Conservation (phyloP, 1,139 yeast genomes). For the Pneumocystis jirovecii region DNA sequence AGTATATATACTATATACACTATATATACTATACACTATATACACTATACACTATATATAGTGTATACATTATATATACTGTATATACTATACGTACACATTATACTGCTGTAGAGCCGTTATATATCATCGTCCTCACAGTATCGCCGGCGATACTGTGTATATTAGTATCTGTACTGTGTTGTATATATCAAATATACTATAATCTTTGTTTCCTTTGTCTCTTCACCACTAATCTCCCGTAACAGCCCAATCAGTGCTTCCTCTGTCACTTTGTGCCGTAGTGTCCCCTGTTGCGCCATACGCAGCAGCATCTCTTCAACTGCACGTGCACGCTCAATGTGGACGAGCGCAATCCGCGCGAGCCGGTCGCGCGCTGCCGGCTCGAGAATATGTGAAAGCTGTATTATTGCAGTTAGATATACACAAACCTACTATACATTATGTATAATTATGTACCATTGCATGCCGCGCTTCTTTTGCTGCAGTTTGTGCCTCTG, state of each 20-base stretch:
- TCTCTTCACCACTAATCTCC: conserved; percentile 68
- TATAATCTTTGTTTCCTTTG: conserved; percentile 43
- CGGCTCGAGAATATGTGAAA: conserved; percentile 61
- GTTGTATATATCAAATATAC: no score
- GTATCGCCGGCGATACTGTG: conserved; percentile 31
- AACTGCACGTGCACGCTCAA: conserved; percentile 70
- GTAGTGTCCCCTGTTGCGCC: conserved; percentile 65
- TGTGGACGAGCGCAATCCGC: conserved; percentile 75
- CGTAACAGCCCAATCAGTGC: conserved; percentile 74
- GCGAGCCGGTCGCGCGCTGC: conserved; percentile 78
- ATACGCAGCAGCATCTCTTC: conserved; percentile 63
- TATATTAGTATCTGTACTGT: no score
- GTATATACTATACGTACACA: no score
- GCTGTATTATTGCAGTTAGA: conserved; percentile 19
- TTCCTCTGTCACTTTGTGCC: conserved; percentile 55
- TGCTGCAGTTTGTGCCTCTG: no score
- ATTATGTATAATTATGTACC: no score
- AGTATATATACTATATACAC: no score
- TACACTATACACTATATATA: no score
- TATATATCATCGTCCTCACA: not conserved
- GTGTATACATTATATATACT: no score
- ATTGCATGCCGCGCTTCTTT: conserved; percentile 5
- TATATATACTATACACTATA: no score
- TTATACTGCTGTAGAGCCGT: no score
- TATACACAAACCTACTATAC: no score